phyloP scores from a whole-genome alignment of 2,329 filamentous ascomycete genomes.

The Paecilomyces formosus region DNA sequence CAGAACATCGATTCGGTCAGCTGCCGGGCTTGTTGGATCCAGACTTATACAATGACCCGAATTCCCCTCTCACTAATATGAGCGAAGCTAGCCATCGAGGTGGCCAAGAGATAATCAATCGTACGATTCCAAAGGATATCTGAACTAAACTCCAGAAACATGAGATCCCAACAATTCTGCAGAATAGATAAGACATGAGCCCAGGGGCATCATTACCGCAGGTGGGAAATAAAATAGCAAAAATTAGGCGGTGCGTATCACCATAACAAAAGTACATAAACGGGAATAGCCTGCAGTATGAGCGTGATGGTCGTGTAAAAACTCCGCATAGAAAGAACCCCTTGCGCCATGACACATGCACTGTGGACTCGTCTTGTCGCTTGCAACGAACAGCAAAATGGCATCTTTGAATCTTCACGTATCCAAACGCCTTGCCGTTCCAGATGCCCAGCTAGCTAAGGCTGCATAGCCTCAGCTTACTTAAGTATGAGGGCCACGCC shows the following conservation, averaged over 20 bases:
- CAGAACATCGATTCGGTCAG: not conserved
- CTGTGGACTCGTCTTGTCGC: not conserved
- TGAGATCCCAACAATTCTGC: not conserved
- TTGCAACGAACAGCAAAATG: not conserved
- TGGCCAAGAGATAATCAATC: not conserved
- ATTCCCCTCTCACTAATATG: not conserved
- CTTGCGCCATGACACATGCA: constrained; percentile 1
- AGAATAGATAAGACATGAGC: not conserved
- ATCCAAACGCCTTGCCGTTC: not conserved
- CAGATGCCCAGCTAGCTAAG: not conserved
- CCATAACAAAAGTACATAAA: not conserved
- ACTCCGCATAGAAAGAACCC: not conserved
- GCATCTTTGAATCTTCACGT: not conserved
- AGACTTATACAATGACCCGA: not conserved
- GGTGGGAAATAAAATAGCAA: not conserved
- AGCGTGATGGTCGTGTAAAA: not conserved
- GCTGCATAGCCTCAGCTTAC: not conserved
- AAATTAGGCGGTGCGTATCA: not conserved
- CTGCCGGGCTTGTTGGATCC: not conserved
- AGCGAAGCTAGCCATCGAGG: not conserved
- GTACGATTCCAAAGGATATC: not conserved
- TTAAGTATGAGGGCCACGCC: constrained; percentile 26
- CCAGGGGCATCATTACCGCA: not conserved
- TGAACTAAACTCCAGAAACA: not conserved
- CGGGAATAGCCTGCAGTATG: not conserved